Evolutionary conservation across 148 eudicot species (phyloP).

Genomic region (Rhododendron ovatum): DNA sequence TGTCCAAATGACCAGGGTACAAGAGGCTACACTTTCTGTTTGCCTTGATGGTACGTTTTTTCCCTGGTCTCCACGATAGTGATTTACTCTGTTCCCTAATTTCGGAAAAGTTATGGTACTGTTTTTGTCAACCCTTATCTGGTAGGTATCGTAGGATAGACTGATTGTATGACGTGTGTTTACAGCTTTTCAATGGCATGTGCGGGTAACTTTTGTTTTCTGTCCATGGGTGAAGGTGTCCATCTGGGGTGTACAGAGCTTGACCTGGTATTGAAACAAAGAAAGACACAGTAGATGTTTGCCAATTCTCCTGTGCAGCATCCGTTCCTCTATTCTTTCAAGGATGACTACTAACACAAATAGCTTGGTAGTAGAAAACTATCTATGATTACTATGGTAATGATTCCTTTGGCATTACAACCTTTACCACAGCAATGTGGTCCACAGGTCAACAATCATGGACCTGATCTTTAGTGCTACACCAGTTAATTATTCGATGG

Average conservation of each 20-base stretch:
- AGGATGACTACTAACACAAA: not conserved
- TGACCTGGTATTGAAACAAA: not conserved
- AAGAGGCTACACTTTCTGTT: conserved; percentile 67
- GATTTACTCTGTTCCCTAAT: not conserved
- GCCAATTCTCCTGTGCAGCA: not conserved
- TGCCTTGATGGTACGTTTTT: conserved; percentile 64
- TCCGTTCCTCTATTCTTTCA: not conserved
- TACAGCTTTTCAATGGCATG: not conserved
- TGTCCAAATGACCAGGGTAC: conserved; percentile 80
- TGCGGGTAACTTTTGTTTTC: not conserved
- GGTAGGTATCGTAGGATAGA: not conserved
- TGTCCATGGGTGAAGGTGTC: not conserved
- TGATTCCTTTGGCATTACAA: not conserved
- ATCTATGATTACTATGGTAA: not conserved
- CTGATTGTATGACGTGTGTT: not conserved
- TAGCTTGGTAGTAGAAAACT: not conserved
- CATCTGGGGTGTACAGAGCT: not conserved
- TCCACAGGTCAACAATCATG: not conserved
- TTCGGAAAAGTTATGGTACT: not conserved
- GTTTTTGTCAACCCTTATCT: not conserved
- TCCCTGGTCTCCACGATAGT: not conserved
- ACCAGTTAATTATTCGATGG: too few relatives aligned
- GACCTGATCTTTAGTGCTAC: not conserved
- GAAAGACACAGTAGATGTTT: not conserved
- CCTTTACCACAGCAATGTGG: not conserved